These are phyloP conservation scores for Geranium rotundifolium DNA, from an alignment of 345 rosid species.

Conservation along the genomic window DNA sequence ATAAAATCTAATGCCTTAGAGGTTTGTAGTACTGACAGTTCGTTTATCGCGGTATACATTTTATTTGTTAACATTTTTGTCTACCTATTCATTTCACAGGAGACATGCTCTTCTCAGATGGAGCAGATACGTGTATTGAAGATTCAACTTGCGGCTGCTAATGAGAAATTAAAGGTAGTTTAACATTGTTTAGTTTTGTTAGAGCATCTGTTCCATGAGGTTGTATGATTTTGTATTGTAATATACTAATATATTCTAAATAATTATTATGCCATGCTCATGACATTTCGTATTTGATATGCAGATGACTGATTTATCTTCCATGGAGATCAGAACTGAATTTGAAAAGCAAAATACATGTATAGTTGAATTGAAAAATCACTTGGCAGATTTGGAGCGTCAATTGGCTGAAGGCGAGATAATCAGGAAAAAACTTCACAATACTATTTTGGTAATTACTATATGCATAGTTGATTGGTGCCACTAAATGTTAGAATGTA, in stretches of 20 bases:
- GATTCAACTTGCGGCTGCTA: slow-evolving; percentile 52
- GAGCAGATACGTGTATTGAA: slow-evolving; percentile 55
- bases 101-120: slow-evolving; percentile 66
- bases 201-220: not conserved
- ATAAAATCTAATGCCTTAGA: slow-evolving; percentile 54
- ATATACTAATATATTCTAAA: not conserved
- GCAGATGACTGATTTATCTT: slow-evolving; percentile 52
- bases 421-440: slow-evolving; percentile 71
- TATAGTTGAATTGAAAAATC: slow-evolving; percentile 35
- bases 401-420: slow-evolving; percentile 67
- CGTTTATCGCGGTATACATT: not conserved
- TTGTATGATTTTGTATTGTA: not conserved
- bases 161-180: slow-evolving; percentile 73
- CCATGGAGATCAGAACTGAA: slow-evolving; percentile 33
- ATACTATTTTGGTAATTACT: slow-evolving; percentile 61
- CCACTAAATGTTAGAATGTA: not conserved
- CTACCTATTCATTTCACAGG: slow-evolving; percentile 27
- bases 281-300: slow-evolving; percentile 4
- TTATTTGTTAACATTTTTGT: slow-evolving; percentile 3
- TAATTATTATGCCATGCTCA: not conserved
- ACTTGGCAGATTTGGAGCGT: slow-evolving; percentile 47
- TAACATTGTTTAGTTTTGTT: not conserved
- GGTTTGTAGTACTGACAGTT: slow-evolving; percentile 31
- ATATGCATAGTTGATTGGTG: not conserved
- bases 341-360: slow-evolving; percentile 41